phyloP scores from a whole-genome alignment of 129 eudicot species.

The Centella asiatica region DNA sequence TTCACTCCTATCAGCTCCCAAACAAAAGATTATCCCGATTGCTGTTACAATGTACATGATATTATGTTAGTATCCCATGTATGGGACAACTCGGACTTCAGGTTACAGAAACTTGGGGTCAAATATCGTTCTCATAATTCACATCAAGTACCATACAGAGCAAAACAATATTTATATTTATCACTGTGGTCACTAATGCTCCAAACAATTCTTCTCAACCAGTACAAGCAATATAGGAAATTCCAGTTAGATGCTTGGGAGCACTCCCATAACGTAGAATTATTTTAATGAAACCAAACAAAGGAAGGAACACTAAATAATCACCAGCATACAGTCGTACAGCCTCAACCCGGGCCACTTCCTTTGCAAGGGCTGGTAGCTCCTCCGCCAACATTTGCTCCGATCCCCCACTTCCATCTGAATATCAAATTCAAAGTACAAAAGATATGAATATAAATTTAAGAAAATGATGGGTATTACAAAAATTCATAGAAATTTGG shows the following conservation, averaged over 20 bases:
- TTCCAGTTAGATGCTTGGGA: background rate
- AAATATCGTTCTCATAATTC: too few relatives aligned
- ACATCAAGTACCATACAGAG: background rate
- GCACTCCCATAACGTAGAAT: background rate
- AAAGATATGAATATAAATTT: background rate
- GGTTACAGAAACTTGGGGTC: background rate
- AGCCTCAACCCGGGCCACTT: conserved; percentile 91
- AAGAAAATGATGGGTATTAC: too few relatives aligned
- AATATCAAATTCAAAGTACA: conserved; percentile 2
- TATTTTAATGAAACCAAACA: background rate
- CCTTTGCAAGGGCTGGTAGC: conserved; percentile 88
- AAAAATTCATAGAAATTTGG: background rate
- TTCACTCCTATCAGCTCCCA: background rate
- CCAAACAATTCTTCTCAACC: background rate
- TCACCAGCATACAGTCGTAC: conserved; percentile 86
- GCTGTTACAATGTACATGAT: background rate
- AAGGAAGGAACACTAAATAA: background rate
- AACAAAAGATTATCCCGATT: background rate
- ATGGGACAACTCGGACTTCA: background rate
- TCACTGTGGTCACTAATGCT: too few relatives aligned
- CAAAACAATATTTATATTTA: too few relatives aligned
- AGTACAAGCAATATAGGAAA: background rate
- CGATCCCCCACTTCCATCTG: conserved; percentile 47
- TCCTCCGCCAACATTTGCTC: conserved; percentile 64
- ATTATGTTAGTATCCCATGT: background rate